Conservation (phyloP, 345 rosid species). For the Melaleuca alternifolia region DNA sequence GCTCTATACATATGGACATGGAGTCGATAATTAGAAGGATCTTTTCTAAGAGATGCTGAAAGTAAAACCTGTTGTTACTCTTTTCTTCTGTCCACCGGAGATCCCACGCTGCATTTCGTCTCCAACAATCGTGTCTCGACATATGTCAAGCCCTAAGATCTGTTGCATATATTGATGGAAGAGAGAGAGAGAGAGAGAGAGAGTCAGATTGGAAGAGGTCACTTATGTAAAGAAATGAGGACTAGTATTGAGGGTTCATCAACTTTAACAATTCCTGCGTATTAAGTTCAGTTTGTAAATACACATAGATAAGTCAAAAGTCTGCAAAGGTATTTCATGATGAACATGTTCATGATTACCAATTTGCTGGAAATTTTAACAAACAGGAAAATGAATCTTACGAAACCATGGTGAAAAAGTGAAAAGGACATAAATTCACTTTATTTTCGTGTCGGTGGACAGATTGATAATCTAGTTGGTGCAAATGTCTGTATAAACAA, state of each 20-base stretch:
- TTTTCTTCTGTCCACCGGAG: constrained; percentile 79
- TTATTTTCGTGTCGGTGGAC: background rate
- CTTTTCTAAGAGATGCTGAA: background rate
- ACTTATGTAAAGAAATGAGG: background rate
- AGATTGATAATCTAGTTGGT: background rate
- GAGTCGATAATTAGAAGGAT: background rate
- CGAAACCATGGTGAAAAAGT: background rate
- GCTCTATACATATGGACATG: background rate
- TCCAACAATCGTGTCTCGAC: constrained; percentile 72
- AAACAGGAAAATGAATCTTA: background rate
- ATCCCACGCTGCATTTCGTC: constrained; percentile 80
- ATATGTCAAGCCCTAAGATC: constrained; percentile 78
- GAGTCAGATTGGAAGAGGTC: background rate
- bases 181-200: background rate
- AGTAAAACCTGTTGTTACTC: constrained; percentile 75
- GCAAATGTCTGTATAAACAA: background rate
- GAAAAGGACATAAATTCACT: background rate
- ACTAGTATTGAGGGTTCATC: no score
- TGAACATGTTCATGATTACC: background rate
- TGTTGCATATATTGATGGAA: constrained; percentile 2
- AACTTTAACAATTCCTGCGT: no score
- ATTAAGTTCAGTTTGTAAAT: no score
- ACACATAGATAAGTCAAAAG: no score
- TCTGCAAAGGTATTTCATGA: no score
- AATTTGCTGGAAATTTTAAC: background rate